A percentile compares a stretch with the other conserved stretches of the same genome.
Evolutionary conservation across 2,329 filamentous ascomycete genomes (phyloP).

Genomic region (Colletotrichum sp.): DNA sequence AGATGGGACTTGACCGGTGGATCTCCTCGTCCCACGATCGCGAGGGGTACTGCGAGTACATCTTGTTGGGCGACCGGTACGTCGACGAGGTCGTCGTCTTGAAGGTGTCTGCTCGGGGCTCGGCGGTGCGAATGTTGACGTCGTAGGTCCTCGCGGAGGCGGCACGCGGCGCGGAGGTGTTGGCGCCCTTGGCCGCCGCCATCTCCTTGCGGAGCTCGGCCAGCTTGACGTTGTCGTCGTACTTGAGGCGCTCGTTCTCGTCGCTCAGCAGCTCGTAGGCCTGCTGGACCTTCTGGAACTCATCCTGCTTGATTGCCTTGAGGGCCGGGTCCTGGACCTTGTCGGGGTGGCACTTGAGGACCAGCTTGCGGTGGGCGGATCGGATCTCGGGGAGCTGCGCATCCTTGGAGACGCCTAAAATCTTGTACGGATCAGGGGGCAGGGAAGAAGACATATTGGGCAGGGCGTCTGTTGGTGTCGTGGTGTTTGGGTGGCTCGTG

Average conservation of each 20-base stretch:
- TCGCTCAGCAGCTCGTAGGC: conserved; percentile 92
- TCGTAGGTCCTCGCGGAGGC: conserved; percentile 45
- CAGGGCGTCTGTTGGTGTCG: background rate
- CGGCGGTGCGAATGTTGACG: conserved; percentile 49
- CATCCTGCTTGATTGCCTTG: conserved; percentile 80
- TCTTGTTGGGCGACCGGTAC: conserved; percentile 33
- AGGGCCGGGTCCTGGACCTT: conserved; percentile 81
- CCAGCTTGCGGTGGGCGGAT: conserved; percentile 82
- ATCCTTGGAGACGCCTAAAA: conserved; percentile 75
- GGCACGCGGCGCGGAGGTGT: conserved; percentile 49
- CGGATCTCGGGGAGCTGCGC: conserved; percentile 77
- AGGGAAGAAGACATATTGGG: conserved; percentile 51
- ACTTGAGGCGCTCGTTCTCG: conserved; percentile 72
- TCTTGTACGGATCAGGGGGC: conserved; percentile 78
- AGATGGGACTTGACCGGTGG: conserved; percentile 38
- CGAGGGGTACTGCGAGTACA: conserved; percentile 40
- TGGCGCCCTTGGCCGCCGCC: conserved; percentile 39
- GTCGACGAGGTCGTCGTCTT: conserved; percentile 31
- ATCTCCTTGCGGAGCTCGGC: conserved; percentile 66
- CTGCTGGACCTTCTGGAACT: conserved; percentile 91
- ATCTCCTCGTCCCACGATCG: conserved; percentile 56
- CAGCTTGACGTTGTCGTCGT: conserved; percentile 77
- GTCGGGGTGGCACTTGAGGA: conserved; percentile 89
- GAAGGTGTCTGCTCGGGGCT: conserved; percentile 50
- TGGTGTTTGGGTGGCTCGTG: conserved; percentile 6